A percentile compares a stretch with the other conserved stretches of the same genome.
phyloP scores from a whole-genome alignment of 2,329 filamentous ascomycete genomes.

The Fusarium compactum region DNA sequence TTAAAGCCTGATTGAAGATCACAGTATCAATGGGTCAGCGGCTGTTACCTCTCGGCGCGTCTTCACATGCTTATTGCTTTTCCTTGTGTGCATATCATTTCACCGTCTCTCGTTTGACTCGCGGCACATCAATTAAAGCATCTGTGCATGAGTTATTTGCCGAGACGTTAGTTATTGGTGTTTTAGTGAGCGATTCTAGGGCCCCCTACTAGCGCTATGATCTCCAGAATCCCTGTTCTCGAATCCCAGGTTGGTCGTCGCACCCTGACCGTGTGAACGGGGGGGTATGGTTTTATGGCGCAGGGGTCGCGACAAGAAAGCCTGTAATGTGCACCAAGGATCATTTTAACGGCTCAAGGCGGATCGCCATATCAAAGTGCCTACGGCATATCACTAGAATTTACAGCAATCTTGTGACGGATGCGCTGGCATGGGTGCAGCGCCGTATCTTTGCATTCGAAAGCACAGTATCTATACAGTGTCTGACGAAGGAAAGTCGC shows the following conservation, averaged over 20 bases:
- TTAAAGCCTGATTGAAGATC: constrained; percentile 19
- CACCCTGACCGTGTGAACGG: not conserved
- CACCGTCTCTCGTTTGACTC: constrained; percentile 7
- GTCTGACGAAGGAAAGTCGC: not conserved
- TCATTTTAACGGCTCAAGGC: constrained; percentile 25
- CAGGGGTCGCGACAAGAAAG: constrained; percentile 20
- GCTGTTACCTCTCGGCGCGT: not conserved
- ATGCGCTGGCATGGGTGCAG: constrained; percentile 9
- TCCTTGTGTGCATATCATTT: not conserved
- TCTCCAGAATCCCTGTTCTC: constrained; percentile 40
- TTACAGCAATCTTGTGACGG: not conserved
- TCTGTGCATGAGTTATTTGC: constrained; percentile 20
- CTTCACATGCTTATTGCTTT: constrained; percentile 8
- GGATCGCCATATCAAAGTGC: constrained; percentile 18
- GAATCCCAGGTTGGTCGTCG: constrained; percentile 34
- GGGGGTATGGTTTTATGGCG: not conserved
- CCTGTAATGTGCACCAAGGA: constrained; percentile 32
- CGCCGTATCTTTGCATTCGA: constrained; percentile 10
- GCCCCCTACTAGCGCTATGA: constrained; percentile 41
- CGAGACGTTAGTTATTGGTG: constrained; percentile 14
- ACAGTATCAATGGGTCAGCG: constrained; percentile 1
- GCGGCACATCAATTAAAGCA: constrained; percentile 9
- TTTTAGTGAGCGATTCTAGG: constrained; percentile 2
- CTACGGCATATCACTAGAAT: constrained; percentile 11
- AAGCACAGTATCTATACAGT: not conserved